These are phyloP conservation scores for Eutypella sp. DNA, from an alignment of 2,329 filamentous ascomycete species.

Conservation along the genomic window DNA sequence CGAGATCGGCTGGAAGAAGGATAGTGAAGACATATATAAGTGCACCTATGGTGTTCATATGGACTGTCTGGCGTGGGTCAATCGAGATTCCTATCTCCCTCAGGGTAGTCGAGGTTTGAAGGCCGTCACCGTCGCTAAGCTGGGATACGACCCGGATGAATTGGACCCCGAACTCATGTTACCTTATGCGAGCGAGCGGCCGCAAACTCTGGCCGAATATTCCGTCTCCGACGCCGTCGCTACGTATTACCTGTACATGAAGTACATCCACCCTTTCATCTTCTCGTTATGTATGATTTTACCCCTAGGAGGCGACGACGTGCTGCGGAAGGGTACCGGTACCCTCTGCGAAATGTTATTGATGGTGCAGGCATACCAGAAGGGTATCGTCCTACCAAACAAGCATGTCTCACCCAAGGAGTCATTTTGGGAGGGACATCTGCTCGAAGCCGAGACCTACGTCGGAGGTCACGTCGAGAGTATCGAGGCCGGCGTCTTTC, in stretches of 20 bases:
- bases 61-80: slow-evolving; percentile 99
- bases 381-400: slow-evolving; percentile 89
- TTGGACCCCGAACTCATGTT: slow-evolving; percentile 98
- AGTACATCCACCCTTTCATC: slow-evolving; percentile 99
- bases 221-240: slow-evolving; percentile 98
- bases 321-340: slow-evolving; percentile 89
- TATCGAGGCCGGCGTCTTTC: slow-evolving; percentile 96
- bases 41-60: slow-evolving; percentile 96
- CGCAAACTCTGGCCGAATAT: slow-evolving; percentile 93
- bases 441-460: slow-evolving; percentile 95
- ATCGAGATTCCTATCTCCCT: slow-evolving; percentile 93
- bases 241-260: slow-evolving; percentile 99
- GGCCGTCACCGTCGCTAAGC: slow-evolving; percentile 94
- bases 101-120: slow-evolving; percentile 97
- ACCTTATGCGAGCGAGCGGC: slow-evolving; percentile 80
- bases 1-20: slow-evolving; percentile 95
- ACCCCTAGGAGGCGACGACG: slow-evolving; percentile 87
- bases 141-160: slow-evolving; percentile 97
- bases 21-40: slow-evolving; percentile 92
- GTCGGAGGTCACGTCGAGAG: slow-evolving; percentile 98
- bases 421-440: slow-evolving; percentile 92
- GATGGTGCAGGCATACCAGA: slow-evolving; percentile 96
- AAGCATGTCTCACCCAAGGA: slow-evolving; percentile 91
- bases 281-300: slow-evolving; percentile 98
- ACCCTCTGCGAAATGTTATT: slow-evolving; percentile 99